A percentile compares a stretch with the other conserved stretches of the same genome.
These are phyloP conservation scores for Hirsutella thompsonii DNA, from an alignment of 2,329 filamentous ascomycete genomes.

Conservation along the genomic window DNA sequence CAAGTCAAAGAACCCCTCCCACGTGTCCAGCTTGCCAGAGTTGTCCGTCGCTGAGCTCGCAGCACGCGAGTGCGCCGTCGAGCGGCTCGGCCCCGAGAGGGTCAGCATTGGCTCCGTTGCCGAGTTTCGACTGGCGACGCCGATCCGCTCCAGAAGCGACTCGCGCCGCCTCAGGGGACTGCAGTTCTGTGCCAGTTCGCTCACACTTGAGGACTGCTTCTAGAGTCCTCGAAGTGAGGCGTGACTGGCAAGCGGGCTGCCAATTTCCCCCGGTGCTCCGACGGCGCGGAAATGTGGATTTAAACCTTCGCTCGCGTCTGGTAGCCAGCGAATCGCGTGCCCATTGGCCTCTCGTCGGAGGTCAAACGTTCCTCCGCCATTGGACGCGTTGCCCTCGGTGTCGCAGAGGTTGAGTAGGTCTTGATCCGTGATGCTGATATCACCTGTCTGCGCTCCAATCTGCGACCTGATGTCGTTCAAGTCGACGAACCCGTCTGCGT, in stretches of 20 bases:
- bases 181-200: constrained; percentile 1
- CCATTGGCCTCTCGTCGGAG: constrained; percentile 41
- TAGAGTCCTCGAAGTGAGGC: constrained; percentile 23
- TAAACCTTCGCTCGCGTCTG: constrained; percentile 31
- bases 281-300: constrained; percentile 29
- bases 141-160: constrained; percentile 8
- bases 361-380: constrained; percentile 83
- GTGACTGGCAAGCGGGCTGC: constrained; percentile 46
- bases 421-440: constrained; percentile 27
- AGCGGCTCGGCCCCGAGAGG: too few species aligned
- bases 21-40: constrained; percentile 5
- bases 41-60: not conserved
- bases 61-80: too few species aligned
- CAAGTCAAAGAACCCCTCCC: constrained; percentile 6
- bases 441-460: constrained; percentile 41
- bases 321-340: constrained; percentile 39
- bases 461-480: constrained; percentile 54
- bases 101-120: not conserved
- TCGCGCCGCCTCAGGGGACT: constrained; percentile 6
- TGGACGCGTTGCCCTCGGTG: constrained; percentile 73
- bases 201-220: constrained; percentile 8
- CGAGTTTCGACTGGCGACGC: constrained; percentile 1
- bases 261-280: constrained; percentile 54
- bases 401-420: constrained; percentile 81
- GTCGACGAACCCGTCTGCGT: constrained; percentile 54